Base-by-base conservation (phyloP, 495 filamentous ascomycete genomes). In the Podospora pseudoanserina region DNA sequence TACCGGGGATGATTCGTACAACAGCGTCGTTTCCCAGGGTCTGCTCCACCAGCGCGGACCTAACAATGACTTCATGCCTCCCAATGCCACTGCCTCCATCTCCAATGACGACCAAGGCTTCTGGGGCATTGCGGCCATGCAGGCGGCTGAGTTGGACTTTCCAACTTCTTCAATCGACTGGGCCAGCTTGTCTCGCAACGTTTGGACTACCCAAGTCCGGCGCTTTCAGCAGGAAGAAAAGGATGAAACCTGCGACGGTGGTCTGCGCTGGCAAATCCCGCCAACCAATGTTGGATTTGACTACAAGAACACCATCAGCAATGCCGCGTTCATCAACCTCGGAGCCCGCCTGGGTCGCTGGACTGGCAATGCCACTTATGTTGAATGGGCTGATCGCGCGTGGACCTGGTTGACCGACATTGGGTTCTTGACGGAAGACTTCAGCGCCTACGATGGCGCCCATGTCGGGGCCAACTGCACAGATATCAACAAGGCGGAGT, bases 51-150 rank as follows among this genome's bases (percentile, higher is more conserved):
- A 92, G 69, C 81, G 82, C 63, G 90, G 88, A 5, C 79, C 78
- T 58, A 79, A 86, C 59, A 81, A 88, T 67, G 69, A 77, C 62
- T 92, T 86, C 74, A 86, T 89, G 78, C 86, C 88, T 44, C 79
- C 80, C 3, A 93, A 94, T 74, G 88, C 90, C 68, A 91, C 88
- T 26, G 86, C 87, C 65, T 87, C 88, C 0, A 82, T 90, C 58
- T 91, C 91, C 30, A 93, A 94, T 72, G 91, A 94, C 71, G 91
- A 94, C 68, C 91, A 94, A 75, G 89, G 89, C 1, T 93, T 93
- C 74, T 96, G 92, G 92, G 91, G 82, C 28, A 81, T 94, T 70
- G 85, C 89, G 20, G 87, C 89, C 28, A 88, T 96, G 76, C 83
- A 89, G 15, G 92, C 91, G 4, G 87, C 89, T 49, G 92, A 96